Base-by-base conservation (phyloP, 1,284 basidiomycete species). In the Amylostereum areolatum region DNA sequence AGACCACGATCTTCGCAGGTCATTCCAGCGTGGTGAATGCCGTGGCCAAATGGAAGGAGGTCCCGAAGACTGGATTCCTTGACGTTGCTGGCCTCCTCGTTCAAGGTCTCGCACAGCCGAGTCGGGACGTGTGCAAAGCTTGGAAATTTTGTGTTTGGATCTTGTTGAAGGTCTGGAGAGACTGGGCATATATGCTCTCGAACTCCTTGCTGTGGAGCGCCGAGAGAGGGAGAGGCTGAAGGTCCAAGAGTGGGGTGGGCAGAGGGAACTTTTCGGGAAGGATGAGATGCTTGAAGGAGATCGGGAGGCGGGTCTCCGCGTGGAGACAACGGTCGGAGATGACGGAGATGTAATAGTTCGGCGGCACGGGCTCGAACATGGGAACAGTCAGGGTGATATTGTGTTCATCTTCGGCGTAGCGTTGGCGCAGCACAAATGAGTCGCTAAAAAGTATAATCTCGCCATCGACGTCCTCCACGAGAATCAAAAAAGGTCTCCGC, bases 91-190 rank as follows among this genome's bases (percentile, higher is more conserved):
- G 89, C 82, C 63, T 97, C 94, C 57, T 88, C 83, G 4, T 85
- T 82, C 47, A 97, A 68, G 51, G 97, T 92, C 68, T 95, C 93
- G 28, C 92, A 79, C 0, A 86, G n/a, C n/a, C n/a, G n/a, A n/a
- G n/a, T n/a, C n/a, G n/a, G n/a, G n/a, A n/a, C 0, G 92, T 95
- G 67, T 96, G 99, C 0, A 99, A 74, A 0, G 95, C 93, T 59
- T 98, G 96, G 85, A 98, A 99, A 34, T 97, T 93, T 69, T 99
- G 97, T 0, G 94, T 99, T 66, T 99, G 97, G 57, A 98, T 97
- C 72, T 97, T 98, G 80, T 99, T 99, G 78, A 98, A 97, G 1
- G 79, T 81, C 53, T 83, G 74, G 55, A 96, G 86, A 0, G 78
- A 79, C n/a, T 77, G 79, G 0, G 83, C 79, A 67, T 97, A 99